Evolutionary conservation across 441 rosid species (phyloP).

Genomic region (Biscutella auriculata): DNA sequence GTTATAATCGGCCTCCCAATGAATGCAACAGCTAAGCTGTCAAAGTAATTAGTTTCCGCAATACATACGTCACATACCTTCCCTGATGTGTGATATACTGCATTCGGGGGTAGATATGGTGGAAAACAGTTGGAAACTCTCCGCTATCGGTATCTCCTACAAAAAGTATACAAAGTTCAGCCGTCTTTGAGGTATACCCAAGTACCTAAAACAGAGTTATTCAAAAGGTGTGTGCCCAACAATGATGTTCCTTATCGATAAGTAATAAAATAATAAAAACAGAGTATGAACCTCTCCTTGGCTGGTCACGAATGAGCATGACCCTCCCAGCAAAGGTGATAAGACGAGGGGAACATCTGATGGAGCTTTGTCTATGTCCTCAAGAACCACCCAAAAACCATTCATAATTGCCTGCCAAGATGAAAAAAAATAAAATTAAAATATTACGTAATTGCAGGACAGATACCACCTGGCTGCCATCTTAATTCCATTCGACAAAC

Average conservation of each 20-base stretch:
- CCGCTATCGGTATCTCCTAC: constrained; percentile 81
- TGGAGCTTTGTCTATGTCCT: constrained; percentile 92
- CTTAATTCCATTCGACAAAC: constrained; percentile 32
- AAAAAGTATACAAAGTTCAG: constrained; percentile 11
- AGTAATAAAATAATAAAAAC: not conserved
- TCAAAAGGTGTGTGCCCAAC: not conserved
- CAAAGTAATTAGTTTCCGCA: not conserved
- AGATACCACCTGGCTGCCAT: constrained; percentile 7
- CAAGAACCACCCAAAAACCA: constrained; percentile 93
- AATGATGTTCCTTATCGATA: not conserved
- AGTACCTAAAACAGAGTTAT: not conserved
- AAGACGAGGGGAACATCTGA: constrained; percentile 76
- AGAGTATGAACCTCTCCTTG: constrained; percentile 64
- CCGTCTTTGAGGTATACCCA: not conserved
- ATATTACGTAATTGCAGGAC: not conserved
- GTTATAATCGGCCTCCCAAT: not conserved
- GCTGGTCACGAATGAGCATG: constrained; percentile 52
- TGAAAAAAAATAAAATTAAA: not conserved
- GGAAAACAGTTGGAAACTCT: constrained; percentile 76
- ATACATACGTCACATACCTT: constrained; percentile 33
- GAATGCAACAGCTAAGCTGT: constrained; percentile 1
- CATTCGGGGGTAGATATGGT: constrained; percentile 66
- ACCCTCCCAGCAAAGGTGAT: constrained; percentile 80
- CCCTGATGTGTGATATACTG: constrained; percentile 32
- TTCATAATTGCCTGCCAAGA: constrained; percentile 55